Conservation (phyloP, 2,329 filamentous ascomycete species). For the Hysterium pulicare region DNA sequence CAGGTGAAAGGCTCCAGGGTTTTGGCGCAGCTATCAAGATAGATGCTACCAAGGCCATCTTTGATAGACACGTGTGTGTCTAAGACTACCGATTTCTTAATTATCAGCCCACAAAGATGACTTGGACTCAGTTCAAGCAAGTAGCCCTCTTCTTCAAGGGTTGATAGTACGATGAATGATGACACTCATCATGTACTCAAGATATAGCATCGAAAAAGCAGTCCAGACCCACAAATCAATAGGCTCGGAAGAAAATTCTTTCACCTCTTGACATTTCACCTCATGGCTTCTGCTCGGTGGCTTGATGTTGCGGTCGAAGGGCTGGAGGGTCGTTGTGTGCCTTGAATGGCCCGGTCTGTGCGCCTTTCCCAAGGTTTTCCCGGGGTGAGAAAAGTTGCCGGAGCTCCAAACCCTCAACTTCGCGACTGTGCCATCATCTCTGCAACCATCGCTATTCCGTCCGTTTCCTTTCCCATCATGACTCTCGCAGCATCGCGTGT, state of each 20-base stretch:
- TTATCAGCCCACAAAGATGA: no score
- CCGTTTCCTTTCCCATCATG: slow-evolving; percentile 38
- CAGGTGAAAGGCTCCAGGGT: slow-evolving; percentile 60
- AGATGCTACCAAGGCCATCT: slow-evolving; percentile 43
- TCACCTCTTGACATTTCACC: no score
- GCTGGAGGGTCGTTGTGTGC: no score
- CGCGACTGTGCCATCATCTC: not conserved
- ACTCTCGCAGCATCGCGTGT: slow-evolving; percentile 46
- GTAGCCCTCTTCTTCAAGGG: no score
- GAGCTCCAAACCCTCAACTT: slow-evolving; percentile 1
- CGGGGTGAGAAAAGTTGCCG: slow-evolving; percentile 5
- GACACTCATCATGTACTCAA: no score
- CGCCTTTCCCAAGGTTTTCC: not conserved
- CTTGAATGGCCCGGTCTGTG: not conserved
- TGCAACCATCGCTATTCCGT: slow-evolving; percentile 4
- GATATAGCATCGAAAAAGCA: no score
- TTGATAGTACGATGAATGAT: no score
- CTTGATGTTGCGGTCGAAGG: not conserved
- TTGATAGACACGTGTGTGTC: slow-evolving; percentile 13
- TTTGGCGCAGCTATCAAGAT: slow-evolving; percentile 61
- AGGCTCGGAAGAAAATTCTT: no score
- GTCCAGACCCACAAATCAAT: no score
- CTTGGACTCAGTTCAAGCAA: no score
- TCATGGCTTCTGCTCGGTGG: no score
- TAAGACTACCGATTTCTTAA: not conserved